Conservation (phyloP, 1,284 basidiomycete genomes). For the Leccinum huronense region DNA sequence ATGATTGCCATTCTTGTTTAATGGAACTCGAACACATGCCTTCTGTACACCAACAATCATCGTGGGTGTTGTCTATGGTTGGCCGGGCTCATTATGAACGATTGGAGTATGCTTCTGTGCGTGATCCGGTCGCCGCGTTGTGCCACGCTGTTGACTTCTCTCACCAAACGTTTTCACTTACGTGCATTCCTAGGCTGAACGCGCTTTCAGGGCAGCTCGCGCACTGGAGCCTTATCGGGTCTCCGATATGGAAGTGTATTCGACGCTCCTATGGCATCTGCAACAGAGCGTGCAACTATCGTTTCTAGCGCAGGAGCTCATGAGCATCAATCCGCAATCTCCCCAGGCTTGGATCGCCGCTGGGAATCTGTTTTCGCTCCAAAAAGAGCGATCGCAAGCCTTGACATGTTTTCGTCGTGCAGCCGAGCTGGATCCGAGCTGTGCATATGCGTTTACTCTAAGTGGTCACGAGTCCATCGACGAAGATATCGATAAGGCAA, state of each 20-base stretch:
- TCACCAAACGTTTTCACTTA: conserved; percentile 29
- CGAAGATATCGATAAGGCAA: conserved; percentile 88
- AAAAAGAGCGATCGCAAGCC: conserved; percentile 88
- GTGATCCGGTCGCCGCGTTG: conserved; percentile 36
- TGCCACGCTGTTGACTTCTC: conserved; percentile 10
- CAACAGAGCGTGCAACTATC: conserved; percentile 79
- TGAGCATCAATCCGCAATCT: conserved; percentile 76
- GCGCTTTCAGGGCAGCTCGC: conserved; percentile 80
- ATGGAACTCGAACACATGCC: conserved; percentile 76
- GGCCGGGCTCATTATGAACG: conserved; percentile 86
- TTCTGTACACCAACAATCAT: conserved; percentile 68
- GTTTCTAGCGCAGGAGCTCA: conserved; percentile 85
- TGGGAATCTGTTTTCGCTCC: conserved; percentile 89
- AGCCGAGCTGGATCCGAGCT: conserved; percentile 76
- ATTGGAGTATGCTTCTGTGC: conserved; percentile 81
- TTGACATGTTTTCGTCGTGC: conserved; percentile 90
- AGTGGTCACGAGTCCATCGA: conserved; percentile 94
- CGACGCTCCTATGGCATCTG: conserved; percentile 91
- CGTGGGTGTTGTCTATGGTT: conserved; percentile 77
- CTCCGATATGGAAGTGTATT: conserved; percentile 91
- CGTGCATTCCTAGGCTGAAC: conserved; percentile 62
- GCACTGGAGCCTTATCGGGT: conserved; percentile 82
- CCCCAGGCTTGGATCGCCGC: conserved; percentile 94
- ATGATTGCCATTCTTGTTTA: conserved; percentile 73
- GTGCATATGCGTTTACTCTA: conserved; percentile 90